A percentile compares a stretch with the other conserved stretches of the same genome.
These are phyloP conservation scores for Blastocystis sp. DNA, from an alignment of 352 stramenopile species.

Conservation along the genomic window DNA sequence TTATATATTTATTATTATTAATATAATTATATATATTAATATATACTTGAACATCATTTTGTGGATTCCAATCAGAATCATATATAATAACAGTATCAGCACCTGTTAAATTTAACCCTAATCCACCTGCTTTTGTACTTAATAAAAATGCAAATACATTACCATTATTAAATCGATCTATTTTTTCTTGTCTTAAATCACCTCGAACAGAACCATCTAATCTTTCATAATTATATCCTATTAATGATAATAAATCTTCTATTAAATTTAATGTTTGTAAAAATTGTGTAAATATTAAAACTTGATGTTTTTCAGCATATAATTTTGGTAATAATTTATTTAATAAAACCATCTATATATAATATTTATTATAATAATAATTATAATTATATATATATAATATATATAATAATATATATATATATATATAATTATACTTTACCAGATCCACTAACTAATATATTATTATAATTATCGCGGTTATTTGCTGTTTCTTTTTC, in stretches of 20 bases:
- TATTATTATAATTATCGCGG: slow-evolving; percentile 40
- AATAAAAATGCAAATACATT: slow-evolving; percentile 89
- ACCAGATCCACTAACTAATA: slow-evolving; percentile 61
- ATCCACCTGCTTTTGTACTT: slow-evolving; percentile 76
- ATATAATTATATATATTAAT: slow-evolving; percentile 4
- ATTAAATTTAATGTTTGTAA: slow-evolving; percentile 89
- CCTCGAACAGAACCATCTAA: slow-evolving; percentile 83
- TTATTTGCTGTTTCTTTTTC: slow-evolving; percentile 71
- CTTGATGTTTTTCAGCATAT: slow-evolving; percentile 78
- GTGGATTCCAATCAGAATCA: slow-evolving; percentile 91
- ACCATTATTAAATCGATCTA: slow-evolving; percentile 86
- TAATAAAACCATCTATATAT: slow-evolving; percentile 93
- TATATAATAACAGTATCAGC: slow-evolving; percentile 62
- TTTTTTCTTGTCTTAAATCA: slow-evolving; percentile 85
- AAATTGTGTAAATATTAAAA: slow-evolving; percentile 96
- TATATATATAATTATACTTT: too few species aligned
- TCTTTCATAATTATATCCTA: slow-evolving; percentile 67
- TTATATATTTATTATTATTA: too few species aligned
- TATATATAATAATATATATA: too few species aligned
- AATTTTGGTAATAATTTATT: slow-evolving; percentile 96
- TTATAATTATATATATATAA: too few species aligned
- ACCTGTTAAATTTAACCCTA: slow-evolving; percentile 79
- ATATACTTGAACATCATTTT: slow-evolving; percentile 71
- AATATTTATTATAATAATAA: slow-evolving; percentile 66
- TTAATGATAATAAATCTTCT: slow-evolving; percentile 57